Evolutionary conservation across 805 yeast genomes (phyloP), one percentile per base, ranked within the genome.

Genomic region (Starmerella etchellsii): DNA sequence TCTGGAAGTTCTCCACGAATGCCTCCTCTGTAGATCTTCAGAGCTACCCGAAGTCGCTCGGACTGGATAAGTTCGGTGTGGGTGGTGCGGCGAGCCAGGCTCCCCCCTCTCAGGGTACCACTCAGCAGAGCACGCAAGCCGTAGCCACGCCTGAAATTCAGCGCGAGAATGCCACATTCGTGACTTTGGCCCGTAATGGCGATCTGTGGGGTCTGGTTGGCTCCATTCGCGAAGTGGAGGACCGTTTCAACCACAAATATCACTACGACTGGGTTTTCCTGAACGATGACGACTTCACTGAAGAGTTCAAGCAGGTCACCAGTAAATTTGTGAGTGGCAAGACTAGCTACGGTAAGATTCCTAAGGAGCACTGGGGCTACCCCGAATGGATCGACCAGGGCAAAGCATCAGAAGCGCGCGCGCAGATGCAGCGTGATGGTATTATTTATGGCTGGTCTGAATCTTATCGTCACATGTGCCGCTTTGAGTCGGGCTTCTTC

Each of bases 261-360:
- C 73, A 81, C 49, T 87, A 87, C 59, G 94, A 84, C 57, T 87
- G 95, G 95, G 87, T 85, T 14, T 87, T 87, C 60, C 64, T 88
- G 51, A 87, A 87, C 62, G 88, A 88, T 57, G 76, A 71, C 42
- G 76, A 71, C 19, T 87, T 84, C 59, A 65, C 69, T 26, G 78
- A 77, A 2, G 82, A 78, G 42, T 85, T 87, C 63, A 78, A 73
- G 55, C 54, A 54, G 3, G 61, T 65, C 30, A 70, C 83, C 11
- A 42, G 68, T 0, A 58, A 67, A 2, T 63, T 76, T 41, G 74
- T 75, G 24, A 69, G 79, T 40, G 94, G 95, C 35, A 67, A 62
- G 28, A 74, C 78, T 36, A 71, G 73, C 57, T 87, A 76, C 57
- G 94, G 88, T 6, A 41, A 68, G 31, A 76, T 85, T 42, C 85